These are phyloP conservation scores for Scedosporium dehoogii DNA, from an alignment of 2,329 filamentous ascomycete species.

Conservation along the genomic window DNA sequence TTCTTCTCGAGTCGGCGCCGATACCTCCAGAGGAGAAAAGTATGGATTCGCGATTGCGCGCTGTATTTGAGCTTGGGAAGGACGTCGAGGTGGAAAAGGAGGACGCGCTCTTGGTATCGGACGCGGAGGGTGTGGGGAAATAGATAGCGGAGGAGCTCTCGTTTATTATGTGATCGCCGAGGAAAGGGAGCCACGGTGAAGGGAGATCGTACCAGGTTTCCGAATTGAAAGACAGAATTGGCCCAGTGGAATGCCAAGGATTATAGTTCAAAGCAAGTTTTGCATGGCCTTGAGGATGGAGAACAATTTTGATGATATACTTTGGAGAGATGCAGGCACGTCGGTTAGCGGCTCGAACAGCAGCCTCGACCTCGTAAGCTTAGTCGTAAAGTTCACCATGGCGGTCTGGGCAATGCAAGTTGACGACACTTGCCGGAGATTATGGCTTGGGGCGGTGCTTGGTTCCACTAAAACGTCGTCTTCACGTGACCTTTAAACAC, in stretches of 20 bases:
- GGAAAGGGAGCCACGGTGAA: slow-evolving; percentile 34
- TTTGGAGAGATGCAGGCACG: no score
- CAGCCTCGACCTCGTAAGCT: no score
- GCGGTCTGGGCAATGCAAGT: no score
- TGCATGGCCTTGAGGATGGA: no score
- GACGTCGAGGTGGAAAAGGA: slow-evolving; percentile 64
- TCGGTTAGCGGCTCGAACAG: no score
- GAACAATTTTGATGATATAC: no score
- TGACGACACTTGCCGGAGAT: no score
- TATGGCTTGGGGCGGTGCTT: no score
- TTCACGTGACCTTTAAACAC: no score
- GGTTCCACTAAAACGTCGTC: no score
- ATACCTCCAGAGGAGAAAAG: slow-evolving; percentile 59
- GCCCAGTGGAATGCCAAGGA: background rate
- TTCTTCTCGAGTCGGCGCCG: slow-evolving; percentile 38
- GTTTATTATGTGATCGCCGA: slow-evolving; percentile 25
- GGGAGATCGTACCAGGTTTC: background rate
- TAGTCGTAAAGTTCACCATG: no score
- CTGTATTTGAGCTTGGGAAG: slow-evolving; percentile 61
- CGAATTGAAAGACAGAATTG: background rate
- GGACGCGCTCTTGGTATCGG: slow-evolving; percentile 55
- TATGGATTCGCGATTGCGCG: slow-evolving; percentile 68
- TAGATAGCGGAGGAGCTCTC: slow-evolving; percentile 52
- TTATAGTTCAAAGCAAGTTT: no score
- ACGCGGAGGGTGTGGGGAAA: slow-evolving; percentile 54